Percentiles rank a stretch among this genome's conserved stretches.
These are phyloP conservation scores for Xylogone sp. DNA, from an alignment of 2,329 filamentous ascomycete species.

Conservation along the genomic window DNA sequence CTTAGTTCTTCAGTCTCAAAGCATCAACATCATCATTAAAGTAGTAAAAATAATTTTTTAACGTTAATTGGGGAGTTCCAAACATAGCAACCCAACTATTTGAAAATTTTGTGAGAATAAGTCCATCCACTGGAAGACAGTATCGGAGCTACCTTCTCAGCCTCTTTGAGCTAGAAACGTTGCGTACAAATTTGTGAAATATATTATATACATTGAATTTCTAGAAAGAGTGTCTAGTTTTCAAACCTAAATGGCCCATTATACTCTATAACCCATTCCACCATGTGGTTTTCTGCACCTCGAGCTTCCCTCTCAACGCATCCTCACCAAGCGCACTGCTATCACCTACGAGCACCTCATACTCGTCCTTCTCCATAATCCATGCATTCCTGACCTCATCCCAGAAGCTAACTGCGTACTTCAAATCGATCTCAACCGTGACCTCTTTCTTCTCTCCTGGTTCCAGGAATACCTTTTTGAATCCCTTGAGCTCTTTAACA, in stretches of 20 bases:
- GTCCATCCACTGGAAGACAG: too few species aligned
- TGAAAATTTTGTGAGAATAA: too few species aligned
- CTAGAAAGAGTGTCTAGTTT: too few species aligned
- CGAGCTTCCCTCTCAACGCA: conserved; percentile 49
- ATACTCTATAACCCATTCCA: conserved; percentile 65
- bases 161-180: too few species aligned
- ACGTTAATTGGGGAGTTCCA: too few species aligned
- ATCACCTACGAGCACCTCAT: conserved; percentile 57
- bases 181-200: too few species aligned
- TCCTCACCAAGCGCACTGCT: conserved; percentile 50
- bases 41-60: too few species aligned
- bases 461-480: conserved; percentile 59
- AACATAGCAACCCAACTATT: too few species aligned
- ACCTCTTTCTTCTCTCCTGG: conserved; percentile 56
- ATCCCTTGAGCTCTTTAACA: conserved; percentile 62
- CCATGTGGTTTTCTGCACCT: conserved; percentile 58
- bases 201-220: not conserved
- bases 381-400: conserved; percentile 64
- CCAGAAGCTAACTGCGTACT: conserved; percentile 67
- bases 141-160: too few species aligned
- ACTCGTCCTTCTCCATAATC: conserved; percentile 62
- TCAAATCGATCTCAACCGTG: conserved; percentile 53
- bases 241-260: too few species aligned
- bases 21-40: too few species aligned
- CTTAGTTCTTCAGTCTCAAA: not conserved